Evolutionary conservation across 1,284 basidiomycete genomes (phyloP), one percentile per base, ranked within the genome.

Genomic region (Singerocomus inundabilis): DNA sequence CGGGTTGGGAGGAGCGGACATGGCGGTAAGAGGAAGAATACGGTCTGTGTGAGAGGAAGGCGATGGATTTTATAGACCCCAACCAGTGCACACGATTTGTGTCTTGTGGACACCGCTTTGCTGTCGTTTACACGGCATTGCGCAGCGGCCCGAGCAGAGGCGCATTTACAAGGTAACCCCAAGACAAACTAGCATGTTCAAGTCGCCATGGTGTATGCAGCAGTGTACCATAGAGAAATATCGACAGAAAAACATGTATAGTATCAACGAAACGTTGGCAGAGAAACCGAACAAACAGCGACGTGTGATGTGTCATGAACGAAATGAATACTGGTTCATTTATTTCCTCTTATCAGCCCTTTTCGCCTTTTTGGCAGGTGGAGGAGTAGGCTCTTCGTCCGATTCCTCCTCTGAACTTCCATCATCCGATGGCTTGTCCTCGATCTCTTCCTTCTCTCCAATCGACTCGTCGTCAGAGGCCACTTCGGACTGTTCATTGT

Each of bases 1-100:
- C 15, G 79, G 81, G 66, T 88, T 88, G 25, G 60, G 55, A 24
- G 80, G 76, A 50, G 78, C 74, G 43, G 75, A 72, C 71, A 80
- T 60, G 52, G 43, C 32, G 45, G 61, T 55, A 24, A 24, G 44
- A 46, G 44, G 31, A 26, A 41, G 9, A 26, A 33, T 25, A 25
- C 18, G 10, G 44, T 31, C 36, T 43, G 57, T 47, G 57, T n/a
- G 38, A 52, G 51, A 51, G 38, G 32, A 32, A 5, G 46, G 35
- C 3, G 47, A 34, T 36, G 60, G 62, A 13, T 37, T 67, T 67
- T 67, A 70, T 70, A 68, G 38, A 36, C 9, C 45, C 12, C 31
- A 57, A 56, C 58, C 63, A 30, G 59, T 68, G 54, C 61, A 41
- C 39, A 5, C 36, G 38, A 40, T 47, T 61, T 63, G 46, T 51